phyloP scores from a whole-genome alignment of 768 basidiomycete species.

The Leccinum ochraceum region DNA sequence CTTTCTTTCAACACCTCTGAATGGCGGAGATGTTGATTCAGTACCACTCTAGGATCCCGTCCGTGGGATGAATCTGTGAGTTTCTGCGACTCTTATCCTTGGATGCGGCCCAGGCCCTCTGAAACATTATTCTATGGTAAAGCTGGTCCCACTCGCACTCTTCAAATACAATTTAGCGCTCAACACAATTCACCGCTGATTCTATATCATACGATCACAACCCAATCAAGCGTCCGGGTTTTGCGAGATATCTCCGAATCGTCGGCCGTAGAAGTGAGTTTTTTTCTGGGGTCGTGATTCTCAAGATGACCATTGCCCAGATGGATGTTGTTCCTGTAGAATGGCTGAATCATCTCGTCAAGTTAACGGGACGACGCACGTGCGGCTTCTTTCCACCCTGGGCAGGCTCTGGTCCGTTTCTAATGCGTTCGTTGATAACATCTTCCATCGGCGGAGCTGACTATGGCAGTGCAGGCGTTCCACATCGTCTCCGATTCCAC shows the following conservation, averaged over 20 bases:
- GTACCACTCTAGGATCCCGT: neutral
- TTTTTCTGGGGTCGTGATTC: neutral
- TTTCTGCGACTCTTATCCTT: neutral
- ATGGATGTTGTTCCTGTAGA: neutral
- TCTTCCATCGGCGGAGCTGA: neutral
- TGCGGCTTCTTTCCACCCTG: neutral
- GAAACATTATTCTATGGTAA: neutral
- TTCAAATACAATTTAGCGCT: neutral
- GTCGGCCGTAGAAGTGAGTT: neutral
- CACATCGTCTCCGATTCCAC: neutral
- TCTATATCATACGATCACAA: neutral
- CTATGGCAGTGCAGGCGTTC: neutral
- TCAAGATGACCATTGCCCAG: neutral
- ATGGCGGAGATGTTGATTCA: too few relatives aligned
- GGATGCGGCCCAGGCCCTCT: neutral
- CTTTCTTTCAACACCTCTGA: neutral
- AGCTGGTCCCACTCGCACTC: too few relatives aligned
- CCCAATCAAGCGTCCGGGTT: neutral
- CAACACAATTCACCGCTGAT: neutral
- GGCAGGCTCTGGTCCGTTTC: neutral
- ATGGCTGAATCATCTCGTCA: neutral
- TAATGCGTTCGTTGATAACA: too few relatives aligned
- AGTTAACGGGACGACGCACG: neutral
- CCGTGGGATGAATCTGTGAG: neutral
- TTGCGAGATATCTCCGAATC: neutral